Evolutionary conservation across 306 rosid species (phyloP).

Genomic region (Gillenia trifoliata): DNA sequence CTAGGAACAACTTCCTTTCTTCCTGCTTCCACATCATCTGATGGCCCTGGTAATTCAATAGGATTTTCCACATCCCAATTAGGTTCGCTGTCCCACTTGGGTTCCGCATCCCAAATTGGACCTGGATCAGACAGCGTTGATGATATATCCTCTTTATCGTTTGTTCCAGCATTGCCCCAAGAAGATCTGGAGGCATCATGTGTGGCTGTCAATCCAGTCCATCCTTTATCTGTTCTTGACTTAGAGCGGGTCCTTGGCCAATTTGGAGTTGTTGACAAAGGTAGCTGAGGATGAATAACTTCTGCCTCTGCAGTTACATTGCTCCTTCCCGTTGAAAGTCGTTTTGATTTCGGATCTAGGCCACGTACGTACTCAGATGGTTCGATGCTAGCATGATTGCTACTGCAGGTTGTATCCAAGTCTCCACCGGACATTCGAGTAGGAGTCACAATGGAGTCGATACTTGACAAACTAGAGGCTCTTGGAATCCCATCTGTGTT

Average conservation of each 20-base stretch:
- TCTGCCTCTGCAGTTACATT: constrained; percentile 84
- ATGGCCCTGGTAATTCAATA: constrained; percentile 84
- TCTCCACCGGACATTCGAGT: constrained; percentile 91
- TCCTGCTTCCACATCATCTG: constrained; percentile 58
- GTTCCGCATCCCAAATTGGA: constrained; percentile 98
- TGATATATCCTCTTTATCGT: constrained; percentile 94
- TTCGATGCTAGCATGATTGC: constrained; percentile 81
- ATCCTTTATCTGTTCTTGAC: constrained; percentile 86
- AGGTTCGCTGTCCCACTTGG: constrained; percentile 89
- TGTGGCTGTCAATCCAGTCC: constrained; percentile 83
- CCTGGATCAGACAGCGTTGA: constrained; percentile 98
- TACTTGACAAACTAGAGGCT: constrained; percentile 99
- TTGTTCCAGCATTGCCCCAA: constrained; percentile 67
- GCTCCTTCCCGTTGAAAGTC: constrained; percentile 75
- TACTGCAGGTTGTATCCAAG: constrained; percentile 60
- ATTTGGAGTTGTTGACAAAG: constrained; percentile 91
- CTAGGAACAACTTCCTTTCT: constrained; percentile 52
- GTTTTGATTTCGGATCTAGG: constrained; percentile 88
- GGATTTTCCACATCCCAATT: constrained; percentile 90
- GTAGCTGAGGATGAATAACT: constrained; percentile 88
- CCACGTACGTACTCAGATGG: constrained; percentile 98
- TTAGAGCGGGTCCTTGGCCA: constrained; percentile 98
- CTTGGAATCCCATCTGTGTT: constrained; percentile 86
- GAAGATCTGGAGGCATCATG: constrained; percentile 72
- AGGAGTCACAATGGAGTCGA: constrained; percentile 96